Evolutionary conservation across 208 protist genomes (phyloP), one percentile per base, ranked within the genome.

Genomic region (Tritrichomonas musculus): DNA sequence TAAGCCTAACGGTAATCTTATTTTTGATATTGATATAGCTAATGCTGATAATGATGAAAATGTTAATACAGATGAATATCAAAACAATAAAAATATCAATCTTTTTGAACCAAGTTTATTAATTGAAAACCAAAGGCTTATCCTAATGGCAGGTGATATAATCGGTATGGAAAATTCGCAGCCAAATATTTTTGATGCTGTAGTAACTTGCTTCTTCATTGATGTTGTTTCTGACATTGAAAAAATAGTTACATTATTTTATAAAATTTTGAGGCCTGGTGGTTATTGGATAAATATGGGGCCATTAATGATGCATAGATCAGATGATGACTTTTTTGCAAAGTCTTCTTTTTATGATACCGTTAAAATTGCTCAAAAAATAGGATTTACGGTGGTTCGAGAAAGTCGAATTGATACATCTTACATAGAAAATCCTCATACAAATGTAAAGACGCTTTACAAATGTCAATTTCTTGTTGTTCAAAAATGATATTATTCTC

Each of bases 261-360:
- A 49, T 53, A 84, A 53, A 49, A 0, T 84, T 11, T n/a, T 84
- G 3, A 49, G 20, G n/a, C 14, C 27, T n/a, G 73, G 73, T 13
- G 73, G 73, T n/a, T 30, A 47, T 49, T 84, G 73, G 73, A 84
- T 84, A 84, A 84, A 84, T n/a, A 49, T 84, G 3, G 73, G 73
- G 25, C 73, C 73, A n/a, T 39, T 84, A 1, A 13, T 84, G 3
- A 53, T 47, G 27, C 73, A 84, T 44, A 49, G 36, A 1, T 20
- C 4, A n/a, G 27, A 33, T 53, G 73, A 47, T 53, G 44, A 44
- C 11, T 84, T 84, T 17, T 84, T 84, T 20, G 2, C 73, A 53
- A 11, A 11, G n/a, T 1, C 36, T 3, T 53, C 41, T 1, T 30
- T 84, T 1, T 17, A 49, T 17, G 73, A 84, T 44, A 22, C 53